phyloP scores from a whole-genome alignment of 768 basidiomycete species.

The Epithele typhae region DNA sequence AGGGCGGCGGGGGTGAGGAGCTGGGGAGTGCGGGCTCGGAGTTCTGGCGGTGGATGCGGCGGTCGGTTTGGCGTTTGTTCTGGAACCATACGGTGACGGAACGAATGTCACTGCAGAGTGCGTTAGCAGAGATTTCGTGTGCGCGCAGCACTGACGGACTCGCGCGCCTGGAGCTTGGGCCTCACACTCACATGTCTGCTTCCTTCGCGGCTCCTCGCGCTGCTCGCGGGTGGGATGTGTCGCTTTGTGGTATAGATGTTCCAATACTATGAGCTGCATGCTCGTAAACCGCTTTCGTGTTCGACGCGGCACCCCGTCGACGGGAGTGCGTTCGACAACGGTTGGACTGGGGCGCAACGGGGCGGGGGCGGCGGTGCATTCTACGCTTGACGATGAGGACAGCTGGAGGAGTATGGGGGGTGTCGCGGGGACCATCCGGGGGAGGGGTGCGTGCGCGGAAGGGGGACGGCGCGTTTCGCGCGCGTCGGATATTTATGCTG shows the following conservation, averaged over 20 bases:
- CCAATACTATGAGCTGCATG: constrained; percentile 65
- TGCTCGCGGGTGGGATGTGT: constrained; percentile 75
- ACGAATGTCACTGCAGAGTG: constrained; percentile 17
- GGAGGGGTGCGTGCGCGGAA: neutral
- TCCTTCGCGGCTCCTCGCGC: constrained; percentile 55
- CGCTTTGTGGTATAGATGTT: constrained; percentile 66
- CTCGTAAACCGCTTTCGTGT: constrained; percentile 71
- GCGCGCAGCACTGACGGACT: constrained; percentile 4
- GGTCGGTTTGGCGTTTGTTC: constrained; percentile 33
- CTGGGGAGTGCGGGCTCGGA: constrained; percentile 1
- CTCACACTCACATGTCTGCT: constrained; percentile 55
- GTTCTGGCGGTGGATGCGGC: constrained; percentile 19
- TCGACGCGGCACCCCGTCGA: constrained; percentile 28
- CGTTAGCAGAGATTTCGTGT: neutral
- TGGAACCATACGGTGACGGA: constrained; percentile 35
- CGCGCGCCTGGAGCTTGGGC: neutral
- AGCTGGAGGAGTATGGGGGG: constrained; percentile 41
- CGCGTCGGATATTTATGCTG: constrained; percentile 12
- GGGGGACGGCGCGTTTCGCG: neutral
- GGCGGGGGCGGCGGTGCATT: constrained; percentile 38
- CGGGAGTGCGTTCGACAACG: constrained; percentile 23
- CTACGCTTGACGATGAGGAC: constrained; percentile 52
- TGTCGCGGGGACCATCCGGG: too few relatives aligned
- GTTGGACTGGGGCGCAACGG: constrained; percentile 27
- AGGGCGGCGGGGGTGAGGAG: constrained; percentile 1